Evolutionary conservation across 768 basidiomycete species (phyloP), one percentile per base, ranked within the genome.

Genomic region (Boletus huronensis): DNA sequence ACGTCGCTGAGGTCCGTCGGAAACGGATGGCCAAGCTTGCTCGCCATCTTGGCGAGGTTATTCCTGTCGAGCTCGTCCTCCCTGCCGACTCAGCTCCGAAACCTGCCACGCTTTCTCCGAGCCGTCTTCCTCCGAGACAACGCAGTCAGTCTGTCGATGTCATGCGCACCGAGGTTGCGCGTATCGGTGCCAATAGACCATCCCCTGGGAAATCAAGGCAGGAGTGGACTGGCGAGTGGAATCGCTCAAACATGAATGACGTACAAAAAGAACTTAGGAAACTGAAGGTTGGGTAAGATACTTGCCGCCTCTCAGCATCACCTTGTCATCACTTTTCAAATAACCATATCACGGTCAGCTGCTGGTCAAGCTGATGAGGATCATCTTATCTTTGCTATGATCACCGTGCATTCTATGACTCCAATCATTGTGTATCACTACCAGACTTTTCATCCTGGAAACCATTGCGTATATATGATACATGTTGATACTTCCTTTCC

Each of bases 21-120:
- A 74, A 72, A 58, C 80, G 79, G 58, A 75, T 84, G 76, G 82
- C 80, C 6, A 85, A 85, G 66, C 74, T 85, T 32, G 64, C 74
- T 2, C 76, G 82, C 40, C 81, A 80, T 23, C 72, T 85, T 7
- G 84, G 84, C 32, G 82, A 84, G 68, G 78, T 77, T 55, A 72
- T 85, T 36, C 84, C 84, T 16, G 64, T 76, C 3, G 82, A 83
- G 60, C 76, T 85, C 25, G 76, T 85, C 41, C 70, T 75, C 32
- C 61, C 74, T 16, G 19, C 65, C 3, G 52, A 58, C 7, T 7
- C 51, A 4, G 14, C 41, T 25, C 21, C 53, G 16, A 61, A 47
- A n/a, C 23, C 26, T 7, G 0, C 56, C 32, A 10, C 34, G 0
- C 3, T 6, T 11, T 21, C 48, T 48, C 46, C 39, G 2, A 7